Percentiles rank a stretch among this genome's conserved stretches.
Evolutionary conservation across 2,329 filamentous ascomycete genomes (phyloP).

Genomic region (Curvularia sp.): DNA sequence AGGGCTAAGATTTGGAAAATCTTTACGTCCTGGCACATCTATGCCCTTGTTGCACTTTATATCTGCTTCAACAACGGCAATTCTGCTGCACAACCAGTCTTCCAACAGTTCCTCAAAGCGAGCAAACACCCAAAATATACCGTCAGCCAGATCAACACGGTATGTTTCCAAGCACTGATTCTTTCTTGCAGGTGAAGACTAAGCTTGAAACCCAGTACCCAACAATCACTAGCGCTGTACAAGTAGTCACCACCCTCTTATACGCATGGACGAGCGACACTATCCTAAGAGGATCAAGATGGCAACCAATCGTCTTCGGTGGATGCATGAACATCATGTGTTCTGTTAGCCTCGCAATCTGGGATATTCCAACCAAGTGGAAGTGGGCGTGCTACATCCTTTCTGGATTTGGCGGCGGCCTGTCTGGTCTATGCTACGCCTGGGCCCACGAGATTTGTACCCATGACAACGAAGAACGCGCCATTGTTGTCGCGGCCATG

Average conservation of each 20-base stretch:
- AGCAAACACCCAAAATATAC: constrained; percentile 27
- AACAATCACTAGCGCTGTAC: constrained; percentile 30
- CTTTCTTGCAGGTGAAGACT: not conserved
- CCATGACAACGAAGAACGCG: constrained; percentile 69
- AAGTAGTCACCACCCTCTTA: constrained; percentile 29
- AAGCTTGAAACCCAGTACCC: constrained; percentile 22
- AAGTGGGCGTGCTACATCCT: constrained; percentile 71
- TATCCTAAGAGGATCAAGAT: constrained; percentile 26
- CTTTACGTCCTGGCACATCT: constrained; percentile 19
- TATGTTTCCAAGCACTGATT: constrained; percentile 7
- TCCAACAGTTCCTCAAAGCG: constrained; percentile 29
- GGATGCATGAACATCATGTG: constrained; percentile 29
- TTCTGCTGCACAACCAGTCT: constrained; percentile 8
- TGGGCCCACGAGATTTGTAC: constrained; percentile 65
- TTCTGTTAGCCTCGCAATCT: constrained; percentile 27
- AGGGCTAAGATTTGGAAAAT: constrained; percentile 20
- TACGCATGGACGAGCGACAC: constrained; percentile 33
- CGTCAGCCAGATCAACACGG: constrained; percentile 24
- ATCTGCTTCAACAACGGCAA: constrained; percentile 14
- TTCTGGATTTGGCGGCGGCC: constrained; percentile 56
- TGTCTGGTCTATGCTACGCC: constrained; percentile 61
- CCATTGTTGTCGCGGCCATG: constrained; percentile 70
- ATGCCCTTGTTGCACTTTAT: constrained; percentile 20
- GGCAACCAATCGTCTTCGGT: constrained; percentile 30
- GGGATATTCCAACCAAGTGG: constrained; percentile 53